Base-by-base conservation (phyloP, 2,329 filamentous ascomycete genomes). In the Pyrenophora graminea region DNA sequence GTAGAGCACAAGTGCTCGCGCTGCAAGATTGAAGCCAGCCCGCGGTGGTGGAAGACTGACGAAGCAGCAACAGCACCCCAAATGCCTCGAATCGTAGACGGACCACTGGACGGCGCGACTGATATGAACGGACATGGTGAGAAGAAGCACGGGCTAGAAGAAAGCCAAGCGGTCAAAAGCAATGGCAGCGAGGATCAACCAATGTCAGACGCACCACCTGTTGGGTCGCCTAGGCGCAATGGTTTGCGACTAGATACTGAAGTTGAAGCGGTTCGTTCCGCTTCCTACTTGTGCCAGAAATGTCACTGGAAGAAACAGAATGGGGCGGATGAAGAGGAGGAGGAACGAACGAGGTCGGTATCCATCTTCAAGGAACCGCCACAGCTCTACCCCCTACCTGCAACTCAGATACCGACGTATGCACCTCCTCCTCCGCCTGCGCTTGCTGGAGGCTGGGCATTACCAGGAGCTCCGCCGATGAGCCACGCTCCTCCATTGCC, bases 21-120 rank as follows among this genome's bases (percentile, higher is more conserved):
- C 44, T 80, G 78, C 63, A 70, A 75, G 10, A 81, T 88, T 50
- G 87, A 91, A 66, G 82, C 87, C 43, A 91, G 86, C 61, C 89
- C 88, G 4, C 87, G 82, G 64, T 80, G 79, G 79, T 79, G 70
- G 73, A 70, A 68, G 44, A 51, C 62, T 12, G 66, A 73, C 25
- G 63, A 63, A 10, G 38, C 46, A 27, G n/a, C 43, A 15, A 37
- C 45, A 30, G 27, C 52, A 17, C 45, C 54, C 27, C 55, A 55
- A 39, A 39, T 34, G 12, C 25, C 52, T 44, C 59, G 48, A 25
- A 43, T 54, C 17, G 56, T 62, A 13, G 66, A 71, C 51, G 64
- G 62, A 3, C 49, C 60, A 45, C 45, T 59, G 17, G 31, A 48
- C 33, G 67, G 64, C 19, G 39, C 48, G 1, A 61, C 34, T 17